Percentiles rank a stretch among this genome's conserved stretches.
Conservation (phyloP, 1,139 yeast species). For the Geotrichum armillariae region DNA sequence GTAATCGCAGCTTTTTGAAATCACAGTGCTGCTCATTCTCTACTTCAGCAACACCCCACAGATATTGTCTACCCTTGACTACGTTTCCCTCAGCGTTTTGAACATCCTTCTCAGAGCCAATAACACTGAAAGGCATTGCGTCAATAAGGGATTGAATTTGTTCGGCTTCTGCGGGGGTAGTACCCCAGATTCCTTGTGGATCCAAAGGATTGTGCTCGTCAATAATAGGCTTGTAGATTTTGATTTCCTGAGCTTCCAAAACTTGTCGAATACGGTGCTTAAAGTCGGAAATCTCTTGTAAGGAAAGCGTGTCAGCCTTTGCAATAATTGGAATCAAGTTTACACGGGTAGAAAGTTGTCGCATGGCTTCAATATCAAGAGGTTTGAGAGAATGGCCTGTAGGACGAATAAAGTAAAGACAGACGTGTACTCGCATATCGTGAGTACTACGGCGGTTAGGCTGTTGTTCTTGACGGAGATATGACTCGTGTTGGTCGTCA, state of each 20-base stretch:
- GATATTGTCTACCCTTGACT: conserved; percentile 89
- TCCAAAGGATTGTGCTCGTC: conserved; percentile 32
- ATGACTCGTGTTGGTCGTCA: conserved; percentile 95
- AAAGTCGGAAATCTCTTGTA: conserved; percentile 75
- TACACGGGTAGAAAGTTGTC: conserved; percentile 80
- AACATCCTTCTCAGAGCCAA: conserved; percentile 87
- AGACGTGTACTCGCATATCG: conserved; percentile 93
- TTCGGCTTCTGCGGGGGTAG: conserved; percentile 45
- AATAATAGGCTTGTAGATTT: conserved; percentile 81
- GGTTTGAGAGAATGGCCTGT: conserved; percentile 96
- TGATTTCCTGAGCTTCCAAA: conserved; percentile 87
- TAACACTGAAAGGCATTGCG: conserved; percentile 90
- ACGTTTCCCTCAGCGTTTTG: conserved; percentile 73
- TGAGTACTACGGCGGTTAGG: conserved; percentile 60
- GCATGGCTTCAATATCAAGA: conserved; percentile 91
- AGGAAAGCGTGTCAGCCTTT: conserved; percentile 89
- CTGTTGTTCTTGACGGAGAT: conserved; percentile 95
- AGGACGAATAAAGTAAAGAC: conserved; percentile 92
- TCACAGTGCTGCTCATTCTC: conserved; percentile 96
- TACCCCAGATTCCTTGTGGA: conserved; percentile 6
- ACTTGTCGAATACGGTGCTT: conserved; percentile 85
- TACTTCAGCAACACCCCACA: conserved; percentile 98
- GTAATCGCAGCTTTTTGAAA: conserved; percentile 85
- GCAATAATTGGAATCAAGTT: conserved; percentile 95
- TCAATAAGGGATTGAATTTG: conserved; percentile 83